Evolutionary conservation across 2,329 filamentous ascomycete genomes (phyloP), one percentile per base, ranked within the genome.

Genomic region (Clonostachys rhizophaga): DNA sequence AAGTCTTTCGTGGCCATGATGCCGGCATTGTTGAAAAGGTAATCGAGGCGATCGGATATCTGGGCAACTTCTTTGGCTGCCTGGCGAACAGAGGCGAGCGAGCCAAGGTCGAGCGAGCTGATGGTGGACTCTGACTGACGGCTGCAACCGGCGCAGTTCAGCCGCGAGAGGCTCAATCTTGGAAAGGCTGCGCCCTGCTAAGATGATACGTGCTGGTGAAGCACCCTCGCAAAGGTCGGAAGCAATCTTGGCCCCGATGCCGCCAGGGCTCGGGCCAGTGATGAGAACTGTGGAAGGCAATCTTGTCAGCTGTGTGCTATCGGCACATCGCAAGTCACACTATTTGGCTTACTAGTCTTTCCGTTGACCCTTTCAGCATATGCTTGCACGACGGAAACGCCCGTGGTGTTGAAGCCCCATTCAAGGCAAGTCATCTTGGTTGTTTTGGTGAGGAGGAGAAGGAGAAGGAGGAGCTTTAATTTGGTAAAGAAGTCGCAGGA

Each of bases 61-160:
- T 18, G 17, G 36, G 10, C 11, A 39, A 18, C 36, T 14, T 39
- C 36, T 39, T 11, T 14, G 36, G 17, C 36, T 14, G 36, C 36
- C 11, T 39, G 12, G 17, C 36, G 17, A 39, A 39, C 36, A 11
- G 36, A 30, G 6, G 63, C 58, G 36, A 66, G 55, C 33, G 62
- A 66, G 12, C 55, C 57, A 20, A 74, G 64, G 43, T 70, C 65
- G 34, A 69, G 58, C 3, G 54, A 34, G 5, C 68, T 53, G 3
- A 58, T 14, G 13, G 13, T 63, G n/a, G n/a, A 37, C 16, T 2
- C 40, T 39, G 36, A 50, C 40, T 11, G 13, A 17, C n/a, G 44
- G 34, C 24, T 49, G 8, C 12, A 61, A 48, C 1, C 52, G 47
- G n/a, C 39, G 16, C 7, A 43, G 11, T 16, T 24, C 14, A 12